Evolutionary conservation across 2,329 filamentous ascomycete species (phyloP).

Genomic region (Calonectria naviculata): DNA sequence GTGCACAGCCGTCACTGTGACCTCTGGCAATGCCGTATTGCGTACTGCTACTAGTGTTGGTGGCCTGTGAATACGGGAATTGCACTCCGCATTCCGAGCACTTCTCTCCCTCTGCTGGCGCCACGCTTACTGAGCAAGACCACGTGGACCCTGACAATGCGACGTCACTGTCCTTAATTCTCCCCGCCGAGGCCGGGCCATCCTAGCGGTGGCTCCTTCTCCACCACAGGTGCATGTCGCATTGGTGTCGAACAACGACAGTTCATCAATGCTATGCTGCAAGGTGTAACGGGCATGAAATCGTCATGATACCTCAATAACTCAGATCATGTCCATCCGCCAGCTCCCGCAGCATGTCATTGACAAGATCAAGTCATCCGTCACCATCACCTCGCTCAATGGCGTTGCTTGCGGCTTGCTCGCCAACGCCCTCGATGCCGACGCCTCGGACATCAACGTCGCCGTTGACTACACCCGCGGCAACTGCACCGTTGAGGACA

Average conservation of each 20-base stretch:
- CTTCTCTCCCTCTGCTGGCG: neutral
- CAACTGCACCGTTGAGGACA: conserved; percentile 83
- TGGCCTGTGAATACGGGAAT: neutral
- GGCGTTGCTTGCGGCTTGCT: conserved; percentile 78
- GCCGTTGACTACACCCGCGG: conserved; percentile 81
- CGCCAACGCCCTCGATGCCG: conserved; percentile 87
- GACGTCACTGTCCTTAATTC: conserved; percentile 8
- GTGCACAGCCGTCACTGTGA: neutral
- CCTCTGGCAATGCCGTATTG: neutral
- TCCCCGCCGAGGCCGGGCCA: neutral
- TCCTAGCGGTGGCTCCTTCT: neutral
- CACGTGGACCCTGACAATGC: conserved; percentile 2
- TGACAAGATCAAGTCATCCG: conserved; percentile 86
- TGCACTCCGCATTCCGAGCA: neutral
- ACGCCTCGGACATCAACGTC: conserved; percentile 75
- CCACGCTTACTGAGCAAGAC: neutral
- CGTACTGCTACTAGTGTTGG: too few species aligned
- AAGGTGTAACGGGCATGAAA: neutral
- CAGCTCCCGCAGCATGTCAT: conserved; percentile 77
- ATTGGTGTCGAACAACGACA: neutral
- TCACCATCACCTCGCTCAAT: conserved; percentile 80
- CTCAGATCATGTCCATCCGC: conserved; percentile 68
- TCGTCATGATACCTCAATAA: neutral
- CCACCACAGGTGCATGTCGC: neutral
- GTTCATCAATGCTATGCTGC: neutral